phyloP scores from a whole-genome alignment of 805 yeast species.

The Sugiyamaella valdiviana region DNA sequence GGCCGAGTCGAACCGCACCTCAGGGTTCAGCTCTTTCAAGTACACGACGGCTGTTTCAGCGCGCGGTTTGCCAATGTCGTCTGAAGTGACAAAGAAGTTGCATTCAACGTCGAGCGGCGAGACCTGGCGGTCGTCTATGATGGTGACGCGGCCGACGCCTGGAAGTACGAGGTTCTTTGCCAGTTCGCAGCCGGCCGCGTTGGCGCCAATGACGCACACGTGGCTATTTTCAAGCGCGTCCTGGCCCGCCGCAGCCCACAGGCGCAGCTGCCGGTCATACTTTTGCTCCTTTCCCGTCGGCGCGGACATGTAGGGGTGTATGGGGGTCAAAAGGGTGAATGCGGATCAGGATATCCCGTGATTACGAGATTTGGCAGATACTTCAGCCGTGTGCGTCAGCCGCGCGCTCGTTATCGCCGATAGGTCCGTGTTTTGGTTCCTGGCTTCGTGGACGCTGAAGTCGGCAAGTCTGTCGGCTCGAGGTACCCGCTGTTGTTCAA shows the following conservation, averaged over 20 bases:
- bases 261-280: constrained; percentile 80
- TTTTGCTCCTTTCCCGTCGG: constrained; percentile 31
- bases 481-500: too few species aligned
- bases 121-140: constrained; percentile 46
- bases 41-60: constrained; percentile 38
- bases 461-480: too few species aligned
- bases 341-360: too few species aligned
- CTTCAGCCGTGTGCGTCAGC: too few species aligned
- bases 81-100: constrained; percentile 54
- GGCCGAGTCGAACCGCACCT: constrained; percentile 40
- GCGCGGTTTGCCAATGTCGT: constrained; percentile 39
- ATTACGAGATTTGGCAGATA: too few species aligned
- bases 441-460: too few species aligned
- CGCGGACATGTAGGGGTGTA: constrained; percentile 1
- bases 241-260: constrained; percentile 85
- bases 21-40: constrained; percentile 56
- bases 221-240: constrained; percentile 47
- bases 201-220: constrained; percentile 55
- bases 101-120: constrained; percentile 41
- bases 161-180: constrained; percentile 76
- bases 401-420: too few species aligned
- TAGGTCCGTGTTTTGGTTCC: too few species aligned
- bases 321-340: too few species aligned
- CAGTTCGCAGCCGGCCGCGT: constrained; percentile 53
- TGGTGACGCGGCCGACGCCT: constrained; percentile 56